phyloP scores from a whole-genome alignment of 2,329 filamentous ascomycete species.

The Stachybotrys echinatus region DNA sequence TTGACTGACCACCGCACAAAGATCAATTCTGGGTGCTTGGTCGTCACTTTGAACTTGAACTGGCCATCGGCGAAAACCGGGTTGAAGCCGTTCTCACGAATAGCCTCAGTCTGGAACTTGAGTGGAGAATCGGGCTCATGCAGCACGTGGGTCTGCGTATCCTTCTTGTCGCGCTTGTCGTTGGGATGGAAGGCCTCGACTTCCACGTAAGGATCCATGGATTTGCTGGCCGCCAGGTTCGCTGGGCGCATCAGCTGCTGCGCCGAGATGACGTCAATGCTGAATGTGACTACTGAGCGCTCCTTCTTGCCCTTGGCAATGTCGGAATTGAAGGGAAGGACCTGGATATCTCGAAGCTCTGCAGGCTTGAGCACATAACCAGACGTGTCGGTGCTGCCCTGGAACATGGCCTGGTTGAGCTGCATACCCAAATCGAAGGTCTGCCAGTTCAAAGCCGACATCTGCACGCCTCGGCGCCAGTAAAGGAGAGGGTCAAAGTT shows the following conservation, averaged over 20 bases:
- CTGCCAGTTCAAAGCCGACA: slow-evolving; percentile 98
- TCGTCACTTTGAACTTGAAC: slow-evolving; percentile 77
- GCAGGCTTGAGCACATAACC: slow-evolving; percentile 93
- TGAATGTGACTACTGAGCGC: slow-evolving; percentile 78
- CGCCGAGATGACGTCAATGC: slow-evolving; percentile 84
- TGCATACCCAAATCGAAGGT: slow-evolving; percentile 95
- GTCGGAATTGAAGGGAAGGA: slow-evolving; percentile 43
- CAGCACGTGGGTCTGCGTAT: slow-evolving; percentile 54
- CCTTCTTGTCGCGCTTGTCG: slow-evolving; percentile 84
- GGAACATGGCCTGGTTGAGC: slow-evolving; percentile 96
- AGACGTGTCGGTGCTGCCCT: slow-evolving; percentile 75
- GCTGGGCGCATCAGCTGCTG: slow-evolving; percentile 87
- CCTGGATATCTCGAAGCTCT: slow-evolving; percentile 69
- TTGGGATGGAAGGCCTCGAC: slow-evolving; percentile 93
- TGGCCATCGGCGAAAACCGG: slow-evolving; percentile 72
- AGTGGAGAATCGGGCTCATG: slow-evolving; percentile 54
- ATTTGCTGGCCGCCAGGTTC: slow-evolving; percentile 63
- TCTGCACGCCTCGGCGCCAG: slow-evolving; percentile 94
- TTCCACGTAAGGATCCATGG: slow-evolving; percentile 89
- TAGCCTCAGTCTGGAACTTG: slow-evolving; percentile 72
- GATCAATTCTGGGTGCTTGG: slow-evolving; percentile 89
- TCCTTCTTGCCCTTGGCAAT: slow-evolving; percentile 62
- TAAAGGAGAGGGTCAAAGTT: slow-evolving; percentile 94
- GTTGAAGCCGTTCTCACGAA: slow-evolving; percentile 88
- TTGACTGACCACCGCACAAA: slow-evolving; percentile 93